Base-by-base conservation (phyloP, 768 basidiomycete genomes). In the Boletus subparvulus region DNA sequence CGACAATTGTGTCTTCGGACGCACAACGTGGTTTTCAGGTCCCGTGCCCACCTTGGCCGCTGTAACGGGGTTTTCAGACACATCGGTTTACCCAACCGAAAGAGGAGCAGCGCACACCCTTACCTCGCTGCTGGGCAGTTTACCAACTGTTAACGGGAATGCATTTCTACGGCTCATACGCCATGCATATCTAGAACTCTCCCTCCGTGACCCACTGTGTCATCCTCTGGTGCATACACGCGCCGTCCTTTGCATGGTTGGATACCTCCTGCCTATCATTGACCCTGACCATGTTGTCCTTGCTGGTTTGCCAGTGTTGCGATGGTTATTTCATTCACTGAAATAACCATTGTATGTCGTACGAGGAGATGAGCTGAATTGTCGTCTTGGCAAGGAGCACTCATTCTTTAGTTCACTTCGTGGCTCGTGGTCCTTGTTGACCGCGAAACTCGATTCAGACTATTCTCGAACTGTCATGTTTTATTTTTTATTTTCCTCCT, bases 391-490 rank as follows among this genome's bases (percentile, higher is more conserved):
- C n/a, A 47, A 26, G 50, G 46, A 21, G 4, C 24, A 14, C 32
- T 43, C 50, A 56, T 54, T 54, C 62, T 67, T 71, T 33, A 60
- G 69, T 73, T 69, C 61, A 60, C 69, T 73, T 71, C 30, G 67
- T 59, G 59, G 69, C 62, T 56, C 71, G 54, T 24, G 47, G 50
- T 54, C 43, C 35, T 51, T 8, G 53, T 46, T 46, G 47, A 37
- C 43, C 16, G 52, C 44, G 61, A 56, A 69, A 74, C 71, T 71
- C 66, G 68, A 73, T 61, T 74, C 71, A 71, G 71, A 73, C 56
- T 30, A 9, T 21, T 71, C 66, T 69, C 26, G 57, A 56, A 26
- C 62, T 71, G 65, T 68, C 49, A 21, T 21, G 21, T 1, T 4
- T 1, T 19, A 44, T 13, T 24, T 35, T 50, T 50, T 46, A 21